These are phyloP conservation scores for Leccinellum luteum DNA, from an alignment of 768 basidiomycete species.

Conservation along the genomic window DNA sequence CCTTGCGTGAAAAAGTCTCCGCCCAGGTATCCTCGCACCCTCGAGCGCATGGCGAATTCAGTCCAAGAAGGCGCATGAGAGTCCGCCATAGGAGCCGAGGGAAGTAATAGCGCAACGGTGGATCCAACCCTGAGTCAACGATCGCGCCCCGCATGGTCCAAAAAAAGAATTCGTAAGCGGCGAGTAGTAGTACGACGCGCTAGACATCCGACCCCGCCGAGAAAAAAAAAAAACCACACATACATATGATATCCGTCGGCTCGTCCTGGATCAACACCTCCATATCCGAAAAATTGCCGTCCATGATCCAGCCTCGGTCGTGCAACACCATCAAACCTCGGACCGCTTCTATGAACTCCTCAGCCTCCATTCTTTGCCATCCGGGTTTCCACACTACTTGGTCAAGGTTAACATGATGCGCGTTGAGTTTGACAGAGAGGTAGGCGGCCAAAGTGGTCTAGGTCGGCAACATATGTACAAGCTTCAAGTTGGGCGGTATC, in stretches of 20 bases:
- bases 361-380: slow-evolving; percentile 36
- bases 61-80: slow-evolving; percentile 40
- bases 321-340: slow-evolving; percentile 24
- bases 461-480: neutral
- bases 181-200: no score
- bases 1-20: slow-evolving; percentile 43
- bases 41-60: slow-evolving; percentile 41
- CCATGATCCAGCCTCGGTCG: slow-evolving; percentile 50
- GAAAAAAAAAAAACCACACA: slow-evolving; percentile 9
- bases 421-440: slow-evolving; percentile 41
- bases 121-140: slow-evolving; percentile 58
- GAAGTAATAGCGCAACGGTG: slow-evolving; percentile 58
- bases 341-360: slow-evolving; percentile 26
- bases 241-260: slow-evolving; percentile 55
- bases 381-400: slow-evolving; percentile 47
- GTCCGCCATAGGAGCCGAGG: slow-evolving; percentile 58
- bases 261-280: slow-evolving; percentile 35
- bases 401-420: slow-evolving; percentile 51
- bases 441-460: slow-evolving; percentile 49
- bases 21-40: slow-evolving; percentile 45
- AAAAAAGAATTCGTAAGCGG: neutral
- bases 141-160: neutral
- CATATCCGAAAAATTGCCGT: slow-evolving; percentile 42
- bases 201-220: neutral
- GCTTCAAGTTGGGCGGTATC: no score